A percentile compares a stretch with the other conserved stretches of the same genome.
These are phyloP conservation scores for Penicillium cosmopolitanum DNA, from an alignment of 495 filamentous ascomycete species.

Conservation along the genomic window DNA sequence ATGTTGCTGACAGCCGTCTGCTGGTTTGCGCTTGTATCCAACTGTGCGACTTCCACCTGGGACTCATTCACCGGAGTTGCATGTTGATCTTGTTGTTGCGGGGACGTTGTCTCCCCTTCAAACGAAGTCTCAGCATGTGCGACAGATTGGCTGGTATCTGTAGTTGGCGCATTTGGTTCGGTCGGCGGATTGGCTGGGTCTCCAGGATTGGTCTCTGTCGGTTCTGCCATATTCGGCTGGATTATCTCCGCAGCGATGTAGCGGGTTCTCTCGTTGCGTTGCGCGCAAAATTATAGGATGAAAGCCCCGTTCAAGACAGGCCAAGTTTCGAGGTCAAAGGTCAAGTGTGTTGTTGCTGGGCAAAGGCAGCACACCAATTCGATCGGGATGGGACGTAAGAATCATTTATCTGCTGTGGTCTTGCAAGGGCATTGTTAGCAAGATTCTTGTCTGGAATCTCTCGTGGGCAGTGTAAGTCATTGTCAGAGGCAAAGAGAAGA, in stretches of 20 bases:
- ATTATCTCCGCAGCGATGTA: not conserved
- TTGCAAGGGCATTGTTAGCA: slow-evolving; percentile 21
- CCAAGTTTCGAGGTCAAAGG: slow-evolving; percentile 30
- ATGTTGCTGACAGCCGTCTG: slow-evolving; percentile 3
- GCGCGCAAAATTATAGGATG: not conserved
- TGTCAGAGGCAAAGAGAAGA: not conserved
- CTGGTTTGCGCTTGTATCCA: slow-evolving; percentile 11
- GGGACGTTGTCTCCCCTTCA: slow-evolving; percentile 13
- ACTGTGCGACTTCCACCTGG: slow-evolving; percentile 4
- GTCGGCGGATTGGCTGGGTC: slow-evolving; percentile 31
- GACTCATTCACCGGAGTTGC: slow-evolving; percentile 5
- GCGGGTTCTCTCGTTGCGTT: not conserved
- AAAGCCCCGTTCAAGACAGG: slow-evolving; percentile 8
- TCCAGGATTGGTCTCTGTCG: slow-evolving; percentile 35
- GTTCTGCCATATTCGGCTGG: slow-evolving; percentile 38
- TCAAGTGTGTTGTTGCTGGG: slow-evolving; percentile 27
- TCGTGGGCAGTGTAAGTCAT: not conserved
- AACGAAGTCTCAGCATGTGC: slow-evolving; percentile 9
- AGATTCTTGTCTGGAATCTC: not conserved
- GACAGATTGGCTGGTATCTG: slow-evolving; percentile 19
- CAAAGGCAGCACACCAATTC: slow-evolving; percentile 32
- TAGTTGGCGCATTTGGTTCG: slow-evolving; percentile 28
- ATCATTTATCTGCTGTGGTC: slow-evolving; percentile 37
- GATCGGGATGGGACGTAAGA: slow-evolving; percentile 25
- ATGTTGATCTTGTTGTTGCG: not conserved